Conservation (phyloP, 148 eudicot genomes). For the Polygonum aviculare region DNA sequence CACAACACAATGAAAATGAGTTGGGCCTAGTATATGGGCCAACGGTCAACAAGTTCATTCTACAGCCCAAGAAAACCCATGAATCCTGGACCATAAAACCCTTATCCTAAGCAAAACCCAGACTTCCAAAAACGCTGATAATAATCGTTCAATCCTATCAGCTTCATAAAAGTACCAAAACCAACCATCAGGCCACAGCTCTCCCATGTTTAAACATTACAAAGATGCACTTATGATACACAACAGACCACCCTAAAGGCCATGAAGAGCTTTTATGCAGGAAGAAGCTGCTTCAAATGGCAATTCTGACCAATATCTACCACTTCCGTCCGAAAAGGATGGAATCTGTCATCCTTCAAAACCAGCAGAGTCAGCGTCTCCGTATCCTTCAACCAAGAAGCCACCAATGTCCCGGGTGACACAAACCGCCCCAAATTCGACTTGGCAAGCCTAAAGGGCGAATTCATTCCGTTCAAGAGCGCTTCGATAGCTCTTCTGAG, state of each 20-base stretch:
- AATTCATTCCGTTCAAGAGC: slow-evolving; percentile 59
- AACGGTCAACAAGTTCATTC: not conserved
- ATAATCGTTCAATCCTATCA: not conserved
- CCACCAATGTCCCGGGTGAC: slow-evolving; percentile 66
- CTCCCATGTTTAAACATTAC: not conserved
- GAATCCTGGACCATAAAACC: not conserved
- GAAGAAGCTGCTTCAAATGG: slow-evolving; percentile 1
- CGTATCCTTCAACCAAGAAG: slow-evolving; percentile 77
- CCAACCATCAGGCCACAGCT: not conserved
- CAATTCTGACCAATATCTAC: not conserved
- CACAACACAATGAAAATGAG: not conserved
- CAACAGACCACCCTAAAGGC: not conserved
- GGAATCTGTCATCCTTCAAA: slow-evolving; percentile 57
- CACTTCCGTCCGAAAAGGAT: not conserved
- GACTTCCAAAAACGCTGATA: not conserved
- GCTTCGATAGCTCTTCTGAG: slow-evolving; percentile 75
- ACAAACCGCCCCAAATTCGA: slow-evolving; percentile 79
- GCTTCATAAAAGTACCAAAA: not conserved
- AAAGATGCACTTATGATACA: not conserved
- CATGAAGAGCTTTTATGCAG: not conserved
- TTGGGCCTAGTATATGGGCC: not conserved
- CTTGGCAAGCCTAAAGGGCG: slow-evolving; percentile 70
- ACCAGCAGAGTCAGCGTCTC: slow-evolving; percentile 57
- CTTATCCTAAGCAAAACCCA: not conserved
- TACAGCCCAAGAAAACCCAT: not conserved